Conservation (phyloP, 2,329 filamentous ascomycete genomes). For the Neonectria ditissima region DNA sequence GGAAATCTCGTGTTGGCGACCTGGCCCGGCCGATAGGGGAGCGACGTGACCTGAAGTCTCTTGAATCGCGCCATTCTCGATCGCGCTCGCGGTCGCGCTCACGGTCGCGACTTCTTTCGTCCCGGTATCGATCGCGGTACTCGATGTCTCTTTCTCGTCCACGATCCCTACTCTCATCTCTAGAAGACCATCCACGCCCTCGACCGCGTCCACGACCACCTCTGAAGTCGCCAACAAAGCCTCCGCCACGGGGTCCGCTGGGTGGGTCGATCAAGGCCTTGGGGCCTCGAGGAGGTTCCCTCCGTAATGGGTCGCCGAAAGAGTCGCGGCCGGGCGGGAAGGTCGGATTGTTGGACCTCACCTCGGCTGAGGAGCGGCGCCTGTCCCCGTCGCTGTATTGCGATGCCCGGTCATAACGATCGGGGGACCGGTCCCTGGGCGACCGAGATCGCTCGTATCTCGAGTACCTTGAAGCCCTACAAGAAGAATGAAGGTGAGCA, state of each 20-base stretch:
- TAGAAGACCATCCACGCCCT: slow-evolving; percentile 66
- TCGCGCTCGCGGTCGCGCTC: slow-evolving; percentile 68
- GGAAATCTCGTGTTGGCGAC: slow-evolving; percentile 76
- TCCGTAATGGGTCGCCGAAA: slow-evolving; percentile 66
- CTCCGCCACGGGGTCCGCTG: slow-evolving; percentile 75
- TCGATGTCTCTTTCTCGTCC: slow-evolving; percentile 71
- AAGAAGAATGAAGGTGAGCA: slow-evolving; percentile 50
- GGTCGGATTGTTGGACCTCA: slow-evolving; percentile 65
- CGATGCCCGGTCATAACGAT: slow-evolving; percentile 69
- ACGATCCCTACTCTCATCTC: slow-evolving; percentile 72
- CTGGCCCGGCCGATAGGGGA: slow-evolving; percentile 70
- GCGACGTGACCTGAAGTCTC: slow-evolving; percentile 60
- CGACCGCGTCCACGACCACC: slow-evolving; percentile 64
- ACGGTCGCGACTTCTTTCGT: slow-evolving; percentile 70
- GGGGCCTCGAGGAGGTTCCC: slow-evolving; percentile 84
- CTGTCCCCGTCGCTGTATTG: slow-evolving; percentile 74
- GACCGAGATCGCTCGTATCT: slow-evolving; percentile 71
- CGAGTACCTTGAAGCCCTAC: slow-evolving; percentile 70
- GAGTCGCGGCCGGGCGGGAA: slow-evolving; percentile 71
- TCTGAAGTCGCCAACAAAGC: slow-evolving; percentile 74
- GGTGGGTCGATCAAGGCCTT: slow-evolving; percentile 80
- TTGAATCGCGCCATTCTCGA: slow-evolving; percentile 57
- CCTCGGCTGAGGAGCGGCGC: slow-evolving; percentile 73
- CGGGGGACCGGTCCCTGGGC: slow-evolving; percentile 76
- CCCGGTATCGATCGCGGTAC: slow-evolving; percentile 69